A percentile compares a stretch with the other conserved stretches of the same genome.
Conservation (phyloP, 306 rosid genomes). For the Cucurbita maxima region DNA sequence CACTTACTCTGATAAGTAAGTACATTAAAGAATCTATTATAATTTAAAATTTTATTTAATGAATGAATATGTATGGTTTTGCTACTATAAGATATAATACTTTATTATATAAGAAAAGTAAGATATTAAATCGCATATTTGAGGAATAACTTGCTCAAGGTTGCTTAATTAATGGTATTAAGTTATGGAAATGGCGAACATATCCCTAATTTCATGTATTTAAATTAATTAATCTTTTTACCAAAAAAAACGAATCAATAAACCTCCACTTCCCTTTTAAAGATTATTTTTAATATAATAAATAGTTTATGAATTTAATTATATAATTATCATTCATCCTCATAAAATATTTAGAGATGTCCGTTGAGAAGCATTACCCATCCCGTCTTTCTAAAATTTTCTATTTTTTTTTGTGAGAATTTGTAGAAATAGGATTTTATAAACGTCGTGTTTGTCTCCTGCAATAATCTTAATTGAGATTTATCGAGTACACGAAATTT, state of each 20-base stretch:
- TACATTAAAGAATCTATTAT: neutral
- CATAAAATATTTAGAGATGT: too few species aligned
- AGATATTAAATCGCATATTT: neutral
- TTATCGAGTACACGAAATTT: too few species aligned
- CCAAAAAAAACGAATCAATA: neutral
- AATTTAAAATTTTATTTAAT: too few species aligned
- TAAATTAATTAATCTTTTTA: neutral
- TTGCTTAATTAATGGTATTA: slow-evolving; percentile 1
- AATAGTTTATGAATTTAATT: too few species aligned
- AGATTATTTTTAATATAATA: too few species aligned
- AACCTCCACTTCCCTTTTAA: neutral
- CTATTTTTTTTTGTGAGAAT: too few species aligned
- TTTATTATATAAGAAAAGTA: neutral
- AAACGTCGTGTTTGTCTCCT: too few species aligned
- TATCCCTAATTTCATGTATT: slow-evolving; percentile 4
- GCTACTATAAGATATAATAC: neutral
- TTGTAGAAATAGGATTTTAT: too few species aligned
- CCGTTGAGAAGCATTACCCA: too few species aligned
- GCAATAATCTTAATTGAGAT: too few species aligned
- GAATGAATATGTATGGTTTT: neutral
- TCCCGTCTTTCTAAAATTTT: too few species aligned
- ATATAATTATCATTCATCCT: too few species aligned
- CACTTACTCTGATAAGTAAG: neutral
- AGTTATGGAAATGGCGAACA: slow-evolving; percentile 2
- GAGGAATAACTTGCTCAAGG: slow-evolving; percentile 7